Percentiles rank a stretch among this genome's conserved stretches.
Conservation (phyloP, 768 basidiomycete species). For the Steccherinum ochraceum region DNA sequence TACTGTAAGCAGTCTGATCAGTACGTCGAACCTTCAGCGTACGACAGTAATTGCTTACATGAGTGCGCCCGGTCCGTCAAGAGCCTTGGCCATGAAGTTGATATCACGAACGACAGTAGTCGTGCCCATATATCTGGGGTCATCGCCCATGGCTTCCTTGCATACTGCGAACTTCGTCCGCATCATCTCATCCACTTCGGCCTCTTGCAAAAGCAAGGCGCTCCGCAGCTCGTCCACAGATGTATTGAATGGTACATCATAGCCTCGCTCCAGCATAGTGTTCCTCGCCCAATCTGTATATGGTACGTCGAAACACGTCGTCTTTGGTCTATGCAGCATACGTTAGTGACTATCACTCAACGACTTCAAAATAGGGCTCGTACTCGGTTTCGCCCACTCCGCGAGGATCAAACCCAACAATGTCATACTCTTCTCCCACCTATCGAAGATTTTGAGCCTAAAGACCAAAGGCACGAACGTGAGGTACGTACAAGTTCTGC, state of each 20-base stretch:
- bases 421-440: constrained; percentile 21
- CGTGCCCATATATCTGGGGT: constrained; percentile 20
- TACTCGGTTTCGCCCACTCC: constrained; percentile 26
- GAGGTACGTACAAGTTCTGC: constrained; percentile 11
- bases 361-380: no score
- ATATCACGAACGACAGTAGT: constrained; percentile 23
- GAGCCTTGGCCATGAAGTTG: constrained; percentile 15
- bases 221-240: constrained; percentile 12
- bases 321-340: no score
- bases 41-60: constrained; percentile 3
- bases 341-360: no score
- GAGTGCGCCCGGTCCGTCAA: constrained; percentile 19
- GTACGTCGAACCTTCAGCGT: no score
- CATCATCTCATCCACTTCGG: constrained; percentile 12
- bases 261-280: constrained; percentile 17
- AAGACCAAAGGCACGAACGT: background rate
- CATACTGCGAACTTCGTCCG: constrained; percentile 18
- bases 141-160: constrained; percentile 16
- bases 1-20: constrained; percentile 12
- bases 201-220: constrained; percentile 13
- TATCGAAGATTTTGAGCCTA: background rate
- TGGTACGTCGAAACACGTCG: constrained; percentile 19
- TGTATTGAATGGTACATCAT: constrained; percentile 16
- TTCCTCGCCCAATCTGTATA: constrained; percentile 18
- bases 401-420: constrained; percentile 25